Conservation (phyloP, 1,284 basidiomycete genomes). For the Trichosporon faecale region DNA sequence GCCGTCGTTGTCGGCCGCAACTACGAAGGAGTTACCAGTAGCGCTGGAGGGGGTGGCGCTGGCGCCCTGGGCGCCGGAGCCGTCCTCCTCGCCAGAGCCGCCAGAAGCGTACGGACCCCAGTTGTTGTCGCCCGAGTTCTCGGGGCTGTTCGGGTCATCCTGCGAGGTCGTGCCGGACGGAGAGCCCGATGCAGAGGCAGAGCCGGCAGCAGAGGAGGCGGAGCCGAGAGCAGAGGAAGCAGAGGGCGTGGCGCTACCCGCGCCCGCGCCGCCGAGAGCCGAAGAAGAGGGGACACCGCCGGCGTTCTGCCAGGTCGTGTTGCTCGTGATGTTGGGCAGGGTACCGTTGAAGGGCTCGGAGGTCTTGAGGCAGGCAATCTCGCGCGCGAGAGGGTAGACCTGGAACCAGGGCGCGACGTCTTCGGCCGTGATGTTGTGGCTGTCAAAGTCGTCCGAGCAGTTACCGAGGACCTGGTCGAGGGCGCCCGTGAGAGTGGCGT, state of each 20-base stretch:
- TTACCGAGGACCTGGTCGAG: slow-evolving; percentile 30
- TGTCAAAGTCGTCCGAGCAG: slow-evolving; percentile 40
- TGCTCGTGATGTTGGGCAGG: slow-evolving; percentile 21
- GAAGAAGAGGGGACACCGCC: background rate
- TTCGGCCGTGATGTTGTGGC: slow-evolving; percentile 31
- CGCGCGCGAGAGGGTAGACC: slow-evolving; percentile 44
- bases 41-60: background rate
- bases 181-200: background rate
- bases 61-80: background rate
- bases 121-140: too few relatives aligned
- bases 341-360: slow-evolving; percentile 29
- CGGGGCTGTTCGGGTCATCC: background rate
- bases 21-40: background rate
- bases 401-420: slow-evolving; percentile 31
- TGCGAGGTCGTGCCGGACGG: background rate
- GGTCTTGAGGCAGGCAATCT: slow-evolving; percentile 48
- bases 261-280: background rate
- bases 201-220: background rate
- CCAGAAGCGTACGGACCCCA: background rate
- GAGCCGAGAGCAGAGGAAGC: background rate
- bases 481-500: slow-evolving; percentile 36
- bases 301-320: background rate
- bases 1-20: background rate
- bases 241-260: background rate
- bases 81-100: background rate